A percentile compares a stretch with the other conserved stretches of the same genome.
Conservation (phyloP, 805 yeast species). For the Priceomyces carsonii region DNA sequence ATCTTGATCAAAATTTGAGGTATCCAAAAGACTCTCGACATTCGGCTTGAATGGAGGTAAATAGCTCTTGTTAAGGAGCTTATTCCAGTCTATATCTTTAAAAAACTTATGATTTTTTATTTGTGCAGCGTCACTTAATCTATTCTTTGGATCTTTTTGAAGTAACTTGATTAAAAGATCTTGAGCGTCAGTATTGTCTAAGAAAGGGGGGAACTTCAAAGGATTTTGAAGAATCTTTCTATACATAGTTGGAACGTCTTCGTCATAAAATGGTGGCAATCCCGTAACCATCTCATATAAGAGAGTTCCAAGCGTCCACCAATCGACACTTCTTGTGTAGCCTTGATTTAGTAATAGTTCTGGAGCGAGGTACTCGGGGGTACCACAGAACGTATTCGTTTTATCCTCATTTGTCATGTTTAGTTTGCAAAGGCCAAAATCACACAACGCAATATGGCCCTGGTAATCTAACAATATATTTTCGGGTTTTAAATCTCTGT, state of each 20-base stretch:
- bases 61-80: slow-evolving; percentile 79
- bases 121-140: slow-evolving; percentile 81
- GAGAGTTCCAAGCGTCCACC: slow-evolving; percentile 97
- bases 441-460: slow-evolving; percentile 97
- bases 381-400: slow-evolving; percentile 93
- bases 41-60: slow-evolving; percentile 95
- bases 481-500: slow-evolving; percentile 95
- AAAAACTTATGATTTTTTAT: slow-evolving; percentile 85
- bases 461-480: slow-evolving; percentile 92
- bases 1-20: slow-evolving; percentile 89
- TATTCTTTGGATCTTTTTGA: slow-evolving; percentile 79
- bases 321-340: slow-evolving; percentile 92
- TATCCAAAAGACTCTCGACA: slow-evolving; percentile 81
- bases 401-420: slow-evolving; percentile 90
- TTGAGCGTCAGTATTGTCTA: slow-evolving; percentile 79
- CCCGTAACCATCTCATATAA: slow-evolving; percentile 96
- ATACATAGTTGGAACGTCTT: slow-evolving; percentile 90
- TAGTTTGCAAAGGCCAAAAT: slow-evolving; percentile 93
- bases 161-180: slow-evolving; percentile 73
- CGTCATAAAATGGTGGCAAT: slow-evolving; percentile 95
- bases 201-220: slow-evolving; percentile 80
- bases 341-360: slow-evolving; percentile 90
- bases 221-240: slow-evolving; percentile 90
- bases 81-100: slow-evolving; percentile 86
- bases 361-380: slow-evolving; percentile 97